Percentiles rank a stretch among this genome's conserved stretches.
phyloP scores from a whole-genome alignment of 805 yeast species.

The Candida incommunis region DNA sequence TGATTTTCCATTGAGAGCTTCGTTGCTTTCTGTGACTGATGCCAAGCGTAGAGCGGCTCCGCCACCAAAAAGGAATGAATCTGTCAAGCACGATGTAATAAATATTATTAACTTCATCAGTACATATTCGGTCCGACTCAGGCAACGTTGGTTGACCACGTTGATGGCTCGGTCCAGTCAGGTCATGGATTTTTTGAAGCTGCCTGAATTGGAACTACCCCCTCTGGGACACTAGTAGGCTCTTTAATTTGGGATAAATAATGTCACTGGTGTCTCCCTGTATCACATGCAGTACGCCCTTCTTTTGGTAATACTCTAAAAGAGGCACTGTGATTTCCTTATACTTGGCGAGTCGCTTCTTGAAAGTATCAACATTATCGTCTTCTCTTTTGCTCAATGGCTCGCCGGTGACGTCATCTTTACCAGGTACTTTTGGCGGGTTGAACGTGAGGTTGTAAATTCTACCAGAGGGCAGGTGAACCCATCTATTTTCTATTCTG shows the following conservation, averaged over 20 bases:
- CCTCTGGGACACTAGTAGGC: background rate
- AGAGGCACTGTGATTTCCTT: constrained; percentile 47
- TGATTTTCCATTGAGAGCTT: too few relatives aligned
- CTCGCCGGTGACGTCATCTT: constrained; percentile 85
- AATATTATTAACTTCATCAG: too few relatives aligned
- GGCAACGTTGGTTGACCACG: too few relatives aligned
- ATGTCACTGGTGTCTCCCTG: constrained; percentile 74
- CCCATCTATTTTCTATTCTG: constrained; percentile 74
- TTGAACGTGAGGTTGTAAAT: constrained; percentile 76
- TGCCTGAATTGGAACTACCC: too few relatives aligned
- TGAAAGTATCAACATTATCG: constrained; percentile 64
- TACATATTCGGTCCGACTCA: too few relatives aligned
- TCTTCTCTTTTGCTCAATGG: constrained; percentile 67
- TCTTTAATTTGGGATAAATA: constrained; percentile 57
- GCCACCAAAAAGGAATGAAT: too few relatives aligned
- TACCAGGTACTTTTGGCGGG: constrained; percentile 73
- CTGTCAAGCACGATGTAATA: too few relatives aligned
- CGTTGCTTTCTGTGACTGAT: too few relatives aligned
- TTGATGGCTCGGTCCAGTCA: too few relatives aligned
- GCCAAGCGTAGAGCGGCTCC: too few relatives aligned
- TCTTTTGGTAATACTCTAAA: constrained; percentile 40
- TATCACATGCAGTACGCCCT: constrained; percentile 40
- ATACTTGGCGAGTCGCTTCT: constrained; percentile 50
- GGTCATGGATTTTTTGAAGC: too few relatives aligned
- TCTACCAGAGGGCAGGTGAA: constrained; percentile 74